A percentile compares a stretch with the other conserved stretches of the same genome.
Conservation (phyloP, 768 basidiomycete species). For the Xerocomus brunneocitrinus region DNA sequence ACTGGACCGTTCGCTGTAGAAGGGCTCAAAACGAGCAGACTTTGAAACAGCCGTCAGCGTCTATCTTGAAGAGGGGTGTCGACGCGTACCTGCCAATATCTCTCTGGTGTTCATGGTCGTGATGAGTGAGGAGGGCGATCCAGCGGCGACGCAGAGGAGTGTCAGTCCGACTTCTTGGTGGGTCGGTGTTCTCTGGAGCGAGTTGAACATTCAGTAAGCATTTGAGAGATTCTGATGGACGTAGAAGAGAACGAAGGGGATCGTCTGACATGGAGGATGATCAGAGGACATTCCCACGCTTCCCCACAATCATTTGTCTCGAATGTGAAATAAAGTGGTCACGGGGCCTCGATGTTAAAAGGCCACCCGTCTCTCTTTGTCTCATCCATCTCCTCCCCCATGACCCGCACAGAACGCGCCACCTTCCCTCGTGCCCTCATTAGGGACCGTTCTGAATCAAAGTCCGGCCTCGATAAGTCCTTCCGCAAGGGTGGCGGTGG, state of each 20-base stretch:
- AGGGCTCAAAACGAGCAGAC: slow-evolving; percentile 16
- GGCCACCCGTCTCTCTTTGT: neutral
- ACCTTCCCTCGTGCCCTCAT: slow-evolving; percentile 64
- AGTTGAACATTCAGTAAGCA: slow-evolving; percentile 40
- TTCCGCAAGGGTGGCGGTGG: slow-evolving; percentile 79
- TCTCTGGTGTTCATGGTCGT: slow-evolving; percentile 35
- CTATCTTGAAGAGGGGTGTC: neutral
- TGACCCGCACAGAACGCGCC: slow-evolving; percentile 81
- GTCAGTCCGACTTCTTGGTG: neutral
- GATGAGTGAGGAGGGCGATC: slow-evolving; percentile 50
- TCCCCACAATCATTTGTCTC: slow-evolving; percentile 20
- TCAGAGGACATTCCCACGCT: slow-evolving; percentile 23
- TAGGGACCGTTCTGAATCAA: slow-evolving; percentile 77
- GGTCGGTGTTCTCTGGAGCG: slow-evolving; percentile 4
- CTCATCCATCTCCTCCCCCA: slow-evolving; percentile 30
- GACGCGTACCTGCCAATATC: slow-evolving; percentile 51
- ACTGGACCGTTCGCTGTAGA: neutral
- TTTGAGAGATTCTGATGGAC: slow-evolving; percentile 43
- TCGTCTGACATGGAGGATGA: slow-evolving; percentile 11
- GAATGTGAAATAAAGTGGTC: neutral
- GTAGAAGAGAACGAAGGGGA: slow-evolving; percentile 24
- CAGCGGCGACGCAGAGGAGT: slow-evolving; percentile 1
- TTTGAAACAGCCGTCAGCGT: slow-evolving; percentile 8
- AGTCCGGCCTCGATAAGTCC: slow-evolving; percentile 67
- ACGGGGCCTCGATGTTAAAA: neutral